Evolutionary conservation across 306 rosid species (phyloP).

Genomic region (Vachellia collinsii): DNA sequence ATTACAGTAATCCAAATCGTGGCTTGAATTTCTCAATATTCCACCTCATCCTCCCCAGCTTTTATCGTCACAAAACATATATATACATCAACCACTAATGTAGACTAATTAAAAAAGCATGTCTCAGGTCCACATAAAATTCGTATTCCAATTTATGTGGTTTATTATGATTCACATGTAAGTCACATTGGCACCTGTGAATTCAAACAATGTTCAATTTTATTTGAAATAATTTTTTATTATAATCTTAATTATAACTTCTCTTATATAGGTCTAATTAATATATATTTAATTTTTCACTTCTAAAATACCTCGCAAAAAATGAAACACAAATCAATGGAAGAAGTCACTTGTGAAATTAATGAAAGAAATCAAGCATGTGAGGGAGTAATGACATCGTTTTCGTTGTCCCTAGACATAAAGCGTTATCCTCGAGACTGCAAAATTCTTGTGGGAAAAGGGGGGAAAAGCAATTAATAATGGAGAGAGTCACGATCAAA

Average conservation of each 20-base stretch:
- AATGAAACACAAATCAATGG: not conserved
- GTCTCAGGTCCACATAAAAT: not conserved
- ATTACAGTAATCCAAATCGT: not conserved
- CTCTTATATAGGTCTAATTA: not conserved
- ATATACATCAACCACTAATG: not conserved
- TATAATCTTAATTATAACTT: not conserved
- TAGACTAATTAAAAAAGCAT: not conserved
- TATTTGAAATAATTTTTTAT: not conserved
- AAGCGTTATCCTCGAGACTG: not conserved
- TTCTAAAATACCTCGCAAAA: not conserved
- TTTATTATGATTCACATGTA: not conserved
- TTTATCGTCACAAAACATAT: not conserved
- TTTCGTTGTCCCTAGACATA: constrained; percentile 12
- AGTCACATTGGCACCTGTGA: not conserved
- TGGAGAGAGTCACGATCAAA: constrained; percentile 20
- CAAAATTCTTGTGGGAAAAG: not conserved
- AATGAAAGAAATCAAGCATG: not conserved
- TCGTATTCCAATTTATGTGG: not conserved
- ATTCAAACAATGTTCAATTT: not conserved
- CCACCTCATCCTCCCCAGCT: not conserved
- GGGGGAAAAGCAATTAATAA: constrained; percentile 17
- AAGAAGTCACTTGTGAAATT: not conserved
- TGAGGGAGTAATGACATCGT: not conserved
- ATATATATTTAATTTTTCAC: not conserved
- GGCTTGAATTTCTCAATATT: constrained; percentile 9